phyloP scores from a whole-genome alignment of 2,329 filamentous ascomycete genomes.

The Exophiala sideris region DNA sequence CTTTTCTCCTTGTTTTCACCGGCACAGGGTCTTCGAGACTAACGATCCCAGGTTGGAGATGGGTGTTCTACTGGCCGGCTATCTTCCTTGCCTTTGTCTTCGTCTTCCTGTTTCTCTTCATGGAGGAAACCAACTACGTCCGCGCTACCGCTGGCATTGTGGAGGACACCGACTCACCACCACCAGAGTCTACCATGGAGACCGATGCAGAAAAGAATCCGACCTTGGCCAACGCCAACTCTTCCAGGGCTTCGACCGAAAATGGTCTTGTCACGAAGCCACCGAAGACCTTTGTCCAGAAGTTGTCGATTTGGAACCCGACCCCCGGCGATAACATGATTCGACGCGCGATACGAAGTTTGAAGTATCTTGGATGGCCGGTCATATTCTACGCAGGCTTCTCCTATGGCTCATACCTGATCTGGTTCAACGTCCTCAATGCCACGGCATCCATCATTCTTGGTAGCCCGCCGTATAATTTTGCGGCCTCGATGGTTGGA shows the following conservation, averaged over 20 bases:
- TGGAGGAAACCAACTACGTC: conserved; percentile 27
- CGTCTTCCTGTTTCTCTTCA: conserved; percentile 25
- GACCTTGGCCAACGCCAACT: background rate
- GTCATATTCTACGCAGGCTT: conserved; percentile 42
- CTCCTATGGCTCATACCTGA: conserved; percentile 36
- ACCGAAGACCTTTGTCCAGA: conserved; percentile 17
- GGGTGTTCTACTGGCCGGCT: conserved; percentile 26
- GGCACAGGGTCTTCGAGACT: background rate
- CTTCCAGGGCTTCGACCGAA: background rate
- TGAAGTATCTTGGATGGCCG: conserved; percentile 31
- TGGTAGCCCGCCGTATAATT: conserved; percentile 36
- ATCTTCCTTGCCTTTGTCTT: conserved; percentile 21
- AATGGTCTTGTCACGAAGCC: background rate
- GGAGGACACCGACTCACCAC: conserved; percentile 6
- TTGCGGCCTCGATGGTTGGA: conserved; percentile 39
- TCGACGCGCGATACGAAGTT: conserved; percentile 9
- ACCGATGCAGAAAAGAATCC: conserved; percentile 12
- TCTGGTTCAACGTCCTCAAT: conserved; percentile 45
- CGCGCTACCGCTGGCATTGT: conserved; percentile 14
- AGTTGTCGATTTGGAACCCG: conserved; percentile 16
- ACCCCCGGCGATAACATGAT: conserved; percentile 11
- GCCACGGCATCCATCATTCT: conserved; percentile 41
- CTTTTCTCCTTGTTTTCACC: too few species aligned
- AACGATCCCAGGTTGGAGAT: conserved; percentile 17
- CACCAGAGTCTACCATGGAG: conserved; percentile 1